A percentile compares a stretch with the other conserved stretches of the same genome.
phyloP scores from a whole-genome alignment of 305 asterid genomes.

The Fraxinus sp. region DNA sequence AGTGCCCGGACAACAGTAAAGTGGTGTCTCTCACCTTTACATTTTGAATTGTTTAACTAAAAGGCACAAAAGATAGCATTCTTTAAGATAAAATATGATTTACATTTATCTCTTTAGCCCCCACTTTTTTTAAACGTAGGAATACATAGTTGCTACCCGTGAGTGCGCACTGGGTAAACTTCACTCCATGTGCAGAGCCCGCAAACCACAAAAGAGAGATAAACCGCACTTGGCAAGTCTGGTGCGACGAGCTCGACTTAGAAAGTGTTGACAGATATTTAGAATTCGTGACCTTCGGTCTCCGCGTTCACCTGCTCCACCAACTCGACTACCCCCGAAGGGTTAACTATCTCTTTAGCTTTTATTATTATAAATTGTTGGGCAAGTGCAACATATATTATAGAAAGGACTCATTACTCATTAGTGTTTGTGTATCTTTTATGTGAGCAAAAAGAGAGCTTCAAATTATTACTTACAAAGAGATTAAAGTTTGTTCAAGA shows the following conservation, averaged over 20 bases:
- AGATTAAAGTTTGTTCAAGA: slow-evolving; percentile 14
- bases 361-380: neutral
- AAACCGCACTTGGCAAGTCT: too few species aligned
- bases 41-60: slow-evolving; percentile 22
- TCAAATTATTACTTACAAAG: neutral
- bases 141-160: too few species aligned
- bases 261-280: too few species aligned
- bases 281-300: too few species aligned
- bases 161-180: too few species aligned
- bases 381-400: slow-evolving; percentile 23
- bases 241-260: too few species aligned
- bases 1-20: slow-evolving; percentile 46
- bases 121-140: too few species aligned
- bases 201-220: too few species aligned
- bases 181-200: too few species aligned
- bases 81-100: slow-evolving; percentile 31
- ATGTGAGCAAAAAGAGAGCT: slow-evolving; percentile 12
- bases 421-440: slow-evolving; percentile 14
- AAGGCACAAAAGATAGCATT: slow-evolving; percentile 23
- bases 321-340: too few species aligned
- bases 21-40: slow-evolving; percentile 33
- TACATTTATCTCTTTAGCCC: slow-evolving; percentile 18
- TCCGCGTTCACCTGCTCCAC: too few species aligned
- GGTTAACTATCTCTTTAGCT: neutral
- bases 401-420: slow-evolving; percentile 16